Conservation (phyloP, 177 flowering plant genomes). For the Vitis hybrid region DNA sequence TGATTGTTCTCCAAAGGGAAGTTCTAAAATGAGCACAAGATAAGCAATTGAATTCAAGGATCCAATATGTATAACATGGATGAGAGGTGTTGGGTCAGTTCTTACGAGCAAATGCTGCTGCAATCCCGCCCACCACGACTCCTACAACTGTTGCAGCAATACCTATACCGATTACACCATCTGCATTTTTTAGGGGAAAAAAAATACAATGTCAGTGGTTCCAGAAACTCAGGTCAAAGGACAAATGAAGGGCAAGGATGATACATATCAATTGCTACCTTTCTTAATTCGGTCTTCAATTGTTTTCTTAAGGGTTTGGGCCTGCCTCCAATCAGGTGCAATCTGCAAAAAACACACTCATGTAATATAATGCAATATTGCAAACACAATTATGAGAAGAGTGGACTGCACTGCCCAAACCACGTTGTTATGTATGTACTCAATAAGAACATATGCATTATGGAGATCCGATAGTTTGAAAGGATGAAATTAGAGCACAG, state of each 20-base stretch:
- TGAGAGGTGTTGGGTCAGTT: slow-evolving; percentile 20
- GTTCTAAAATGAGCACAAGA: no score
- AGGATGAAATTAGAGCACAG: no score
- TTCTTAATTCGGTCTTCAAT: slow-evolving; percentile 27
- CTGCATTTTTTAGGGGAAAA: slow-evolving; percentile 16
- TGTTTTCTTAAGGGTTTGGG: slow-evolving; percentile 27
- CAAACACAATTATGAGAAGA: no score
- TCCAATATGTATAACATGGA: no score
- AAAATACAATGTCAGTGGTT: not conserved
- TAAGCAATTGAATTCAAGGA: no score
- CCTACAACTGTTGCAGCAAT: slow-evolving; percentile 60
- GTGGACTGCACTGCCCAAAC: no score
- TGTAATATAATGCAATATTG: not conserved
- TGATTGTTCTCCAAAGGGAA: no score
- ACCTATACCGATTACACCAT: slow-evolving; percentile 63
- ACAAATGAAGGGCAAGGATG: not conserved
- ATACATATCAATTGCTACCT: slow-evolving; percentile 13
- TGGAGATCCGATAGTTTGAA: no score
- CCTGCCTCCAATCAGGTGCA: slow-evolving; percentile 38
- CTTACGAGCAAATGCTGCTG: slow-evolving; percentile 44
- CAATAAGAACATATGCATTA: no score
- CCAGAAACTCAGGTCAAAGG: not conserved
- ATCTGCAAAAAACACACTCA: slow-evolving; percentile 11
- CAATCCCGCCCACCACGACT: slow-evolving; percentile 50
- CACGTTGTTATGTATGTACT: no score